These are phyloP conservation scores for Carpinus viminea DNA, from an alignment of 306 rosid species.

Conservation along the genomic window DNA sequence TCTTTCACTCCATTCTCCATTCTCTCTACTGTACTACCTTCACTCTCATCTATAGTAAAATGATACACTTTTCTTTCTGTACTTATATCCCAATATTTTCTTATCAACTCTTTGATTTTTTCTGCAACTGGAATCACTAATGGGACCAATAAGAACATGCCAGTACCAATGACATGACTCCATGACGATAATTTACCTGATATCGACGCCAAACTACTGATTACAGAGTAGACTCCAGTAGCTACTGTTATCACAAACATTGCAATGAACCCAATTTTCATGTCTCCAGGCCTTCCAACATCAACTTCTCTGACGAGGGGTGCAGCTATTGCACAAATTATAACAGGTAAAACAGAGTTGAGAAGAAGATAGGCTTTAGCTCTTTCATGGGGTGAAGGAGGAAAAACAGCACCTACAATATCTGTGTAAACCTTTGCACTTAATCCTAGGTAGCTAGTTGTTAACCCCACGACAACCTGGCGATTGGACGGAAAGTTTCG, in stretches of 20 bases:
- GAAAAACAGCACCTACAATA: constrained; percentile 45
- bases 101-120: constrained; percentile 35
- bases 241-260: constrained; percentile 64
- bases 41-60: constrained; percentile 47
- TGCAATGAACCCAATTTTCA: constrained; percentile 43
- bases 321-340: constrained; percentile 33
- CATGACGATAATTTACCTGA: constrained; percentile 37
- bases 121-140: constrained; percentile 41
- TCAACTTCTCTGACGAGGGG: constrained; percentile 46
- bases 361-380: constrained; percentile 60
- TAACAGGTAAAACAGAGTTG: constrained; percentile 62
- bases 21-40: constrained; percentile 17
- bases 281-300: constrained; percentile 21
- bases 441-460: constrained; percentile 82
- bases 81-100: constrained; percentile 18
- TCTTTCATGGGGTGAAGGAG: constrained; percentile 24
- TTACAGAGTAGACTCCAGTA: constrained; percentile 67
- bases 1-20: constrained; percentile 23
- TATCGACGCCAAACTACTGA: constrained; percentile 55
- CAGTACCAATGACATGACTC: constrained; percentile 42
- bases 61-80: constrained; percentile 50
- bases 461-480: constrained; percentile 68
- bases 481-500: constrained; percentile 52
- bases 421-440: constrained; percentile 78
- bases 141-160: constrained; percentile 56